Evolutionary conservation across 495 filamentous ascomycete genomes (phyloP).

Genomic region (Aspergillus ostianus): DNA sequence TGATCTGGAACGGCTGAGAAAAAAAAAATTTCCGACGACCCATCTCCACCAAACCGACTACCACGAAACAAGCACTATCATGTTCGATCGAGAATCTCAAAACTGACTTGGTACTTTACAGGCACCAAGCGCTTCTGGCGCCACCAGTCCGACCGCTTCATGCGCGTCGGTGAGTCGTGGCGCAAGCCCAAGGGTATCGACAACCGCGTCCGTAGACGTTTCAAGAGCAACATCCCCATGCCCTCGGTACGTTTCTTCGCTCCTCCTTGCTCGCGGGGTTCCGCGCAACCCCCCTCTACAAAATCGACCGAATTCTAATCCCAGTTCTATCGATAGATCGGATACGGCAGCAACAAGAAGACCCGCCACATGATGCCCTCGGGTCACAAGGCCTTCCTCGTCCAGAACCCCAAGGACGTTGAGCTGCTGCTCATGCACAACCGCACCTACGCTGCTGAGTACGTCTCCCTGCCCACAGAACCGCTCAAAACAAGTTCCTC

Average conservation of each 20-base stretch:
- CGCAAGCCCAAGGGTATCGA: constrained; percentile 99
- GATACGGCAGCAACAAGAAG: constrained; percentile 98
- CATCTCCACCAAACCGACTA: constrained; percentile 1
- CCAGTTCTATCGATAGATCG: constrained; percentile 62
- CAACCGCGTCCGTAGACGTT: constrained; percentile 83
- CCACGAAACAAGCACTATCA: constrained; percentile 3
- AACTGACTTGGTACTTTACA: constrained; percentile 29
- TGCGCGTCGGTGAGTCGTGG: constrained; percentile 81
- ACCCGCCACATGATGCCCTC: constrained; percentile 98
- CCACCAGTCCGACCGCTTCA: constrained; percentile 96
- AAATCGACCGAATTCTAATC: constrained; percentile 16
- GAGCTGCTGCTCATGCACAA: constrained; percentile 99
- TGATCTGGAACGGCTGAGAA: neutral
- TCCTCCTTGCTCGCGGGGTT: neutral
- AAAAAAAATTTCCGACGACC: neutral
- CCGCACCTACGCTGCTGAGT: constrained; percentile 97
- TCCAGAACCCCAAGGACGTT: constrained; percentile 91
- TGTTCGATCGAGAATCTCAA: constrained; percentile 33
- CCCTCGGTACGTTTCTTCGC: constrained; percentile 75
- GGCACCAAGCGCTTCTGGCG: constrained; percentile 88
- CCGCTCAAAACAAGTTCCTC: no score
- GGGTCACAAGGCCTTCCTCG: constrained; percentile 99
- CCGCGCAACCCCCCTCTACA: neutral
- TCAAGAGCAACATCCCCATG: constrained; percentile 94
- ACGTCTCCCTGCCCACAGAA: constrained; percentile 39